Evolutionary conservation across 75 land plant species (phyloP), one percentile per base, ranked within the genome.

Genomic region (Isoetes taiwanensis): DNA sequence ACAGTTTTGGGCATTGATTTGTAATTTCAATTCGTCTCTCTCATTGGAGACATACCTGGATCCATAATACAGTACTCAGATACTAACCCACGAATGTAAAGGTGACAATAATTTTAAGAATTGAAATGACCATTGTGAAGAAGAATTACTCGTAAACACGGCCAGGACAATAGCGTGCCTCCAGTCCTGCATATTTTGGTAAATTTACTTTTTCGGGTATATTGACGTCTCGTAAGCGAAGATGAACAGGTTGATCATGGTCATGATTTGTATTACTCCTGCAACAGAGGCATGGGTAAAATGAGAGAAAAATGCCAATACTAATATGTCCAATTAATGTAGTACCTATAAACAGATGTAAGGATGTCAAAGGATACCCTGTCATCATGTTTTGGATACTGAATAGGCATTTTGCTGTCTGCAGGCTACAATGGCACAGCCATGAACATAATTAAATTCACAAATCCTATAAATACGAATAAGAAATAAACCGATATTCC

Each of bases 201-300:
- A 84, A 61, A 57, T 93, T 93, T 6, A 93, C 65, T 5, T 54
- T 59, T 34, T 73, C 73, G 23, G 98, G 96, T 32, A 78, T 65
- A 41, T 42, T 68, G 4, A 79, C 63, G 63, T 84, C 78, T 41
- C 52, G 74, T 34, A 93, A 69, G 17, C 39, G 89, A 54, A 93
- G 79, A 73, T 93, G 98, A 55, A 67, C 58, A 29, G 98, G 98
- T 65, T 93, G 98, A 63, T 93, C 87, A 65, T 93, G 98, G 32
- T 93, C 96, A 70, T 93, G 98, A 64, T 93, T 93, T 59, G 96
- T 93, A 55, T 82, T 93, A 74, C 98, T 91, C 78, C 97, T 93
- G 66, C 20, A 76, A 52, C 28, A 60, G 17, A 54, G 8, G 19
- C 17, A 48, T 48, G 17, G 8, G 19, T 48, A 12, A 17, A 19